Evolutionary conservation across 345 rosid species (phyloP).

Genomic region (Dipteronia dyeriana): DNA sequence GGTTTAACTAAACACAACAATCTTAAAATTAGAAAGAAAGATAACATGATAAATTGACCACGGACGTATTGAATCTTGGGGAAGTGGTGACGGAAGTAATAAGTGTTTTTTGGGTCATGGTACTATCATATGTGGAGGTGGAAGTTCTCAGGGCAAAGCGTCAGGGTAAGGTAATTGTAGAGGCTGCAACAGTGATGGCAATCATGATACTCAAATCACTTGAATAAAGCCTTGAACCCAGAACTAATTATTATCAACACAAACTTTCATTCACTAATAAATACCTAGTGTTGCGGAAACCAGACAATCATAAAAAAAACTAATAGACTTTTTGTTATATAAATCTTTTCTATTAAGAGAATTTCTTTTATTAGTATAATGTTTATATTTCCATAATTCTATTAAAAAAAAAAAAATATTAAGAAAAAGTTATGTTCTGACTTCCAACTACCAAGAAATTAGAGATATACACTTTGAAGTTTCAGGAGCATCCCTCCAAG

Average conservation of each 20-base stretch:
- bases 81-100: not conserved
- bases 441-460: not conserved
- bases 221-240: not conserved
- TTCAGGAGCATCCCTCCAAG: constrained; percentile 92
- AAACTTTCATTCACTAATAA: not conserved
- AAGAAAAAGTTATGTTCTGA: not conserved
- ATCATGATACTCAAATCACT: not conserved
- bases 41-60: not conserved
- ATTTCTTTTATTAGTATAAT: not conserved
- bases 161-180: not conserved
- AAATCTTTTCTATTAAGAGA: not conserved
- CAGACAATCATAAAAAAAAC: not conserved
- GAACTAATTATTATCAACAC: not conserved
- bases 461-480: constrained; percentile 69
- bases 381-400: no score
- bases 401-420: not conserved
- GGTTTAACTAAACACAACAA: not conserved
- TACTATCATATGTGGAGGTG: not conserved
- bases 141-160: not conserved
- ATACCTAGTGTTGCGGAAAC: not conserved
- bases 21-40: not conserved
- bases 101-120: not conserved
- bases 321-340: not conserved
- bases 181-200: not conserved
- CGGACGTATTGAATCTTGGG: not conserved